phyloP scores from a whole-genome alignment of 345 rosid genomes.

The Populus pruinosa region DNA sequence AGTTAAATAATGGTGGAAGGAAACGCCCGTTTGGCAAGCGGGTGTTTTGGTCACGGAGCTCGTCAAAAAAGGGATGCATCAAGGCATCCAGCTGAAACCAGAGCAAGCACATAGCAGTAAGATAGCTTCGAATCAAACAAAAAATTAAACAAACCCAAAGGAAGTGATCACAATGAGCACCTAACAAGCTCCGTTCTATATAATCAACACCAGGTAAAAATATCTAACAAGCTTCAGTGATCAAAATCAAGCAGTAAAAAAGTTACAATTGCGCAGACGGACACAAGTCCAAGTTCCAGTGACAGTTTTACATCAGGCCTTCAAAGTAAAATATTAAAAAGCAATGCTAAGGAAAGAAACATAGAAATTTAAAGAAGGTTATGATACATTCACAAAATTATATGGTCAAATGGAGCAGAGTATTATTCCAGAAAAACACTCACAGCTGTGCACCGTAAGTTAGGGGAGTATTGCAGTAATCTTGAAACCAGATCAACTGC shows the following conservation, averaged over 20 bases:
- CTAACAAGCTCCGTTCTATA: background rate
- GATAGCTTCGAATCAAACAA: background rate
- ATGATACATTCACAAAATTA: background rate
- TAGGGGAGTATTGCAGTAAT: constrained; percentile 93
- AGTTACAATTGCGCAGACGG: too few species aligned
- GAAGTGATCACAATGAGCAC: background rate
- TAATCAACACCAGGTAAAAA: background rate
- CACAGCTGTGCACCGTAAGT: constrained; percentile 82
- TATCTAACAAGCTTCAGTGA: background rate
- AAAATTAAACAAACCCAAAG: background rate
- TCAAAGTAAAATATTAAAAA: too few species aligned
- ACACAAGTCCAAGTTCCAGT: background rate
- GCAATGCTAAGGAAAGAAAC: background rate
- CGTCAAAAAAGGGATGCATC: constrained; percentile 93
- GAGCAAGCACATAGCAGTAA: background rate
- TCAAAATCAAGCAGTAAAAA: background rate
- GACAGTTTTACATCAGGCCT: background rate
- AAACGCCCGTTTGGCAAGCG: constrained; percentile 83
- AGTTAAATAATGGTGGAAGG: constrained; percentile 87
- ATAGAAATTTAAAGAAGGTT: background rate
- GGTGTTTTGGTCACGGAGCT: constrained; percentile 72
- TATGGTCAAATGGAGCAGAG: background rate
- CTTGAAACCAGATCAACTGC: constrained; percentile 97
- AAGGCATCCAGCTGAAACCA: constrained; percentile 69
- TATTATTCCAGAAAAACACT: constrained; percentile 24